Evolutionary conservation across 805 yeast species (phyloP).

Genomic region (Yarrowia sp.): DNA sequence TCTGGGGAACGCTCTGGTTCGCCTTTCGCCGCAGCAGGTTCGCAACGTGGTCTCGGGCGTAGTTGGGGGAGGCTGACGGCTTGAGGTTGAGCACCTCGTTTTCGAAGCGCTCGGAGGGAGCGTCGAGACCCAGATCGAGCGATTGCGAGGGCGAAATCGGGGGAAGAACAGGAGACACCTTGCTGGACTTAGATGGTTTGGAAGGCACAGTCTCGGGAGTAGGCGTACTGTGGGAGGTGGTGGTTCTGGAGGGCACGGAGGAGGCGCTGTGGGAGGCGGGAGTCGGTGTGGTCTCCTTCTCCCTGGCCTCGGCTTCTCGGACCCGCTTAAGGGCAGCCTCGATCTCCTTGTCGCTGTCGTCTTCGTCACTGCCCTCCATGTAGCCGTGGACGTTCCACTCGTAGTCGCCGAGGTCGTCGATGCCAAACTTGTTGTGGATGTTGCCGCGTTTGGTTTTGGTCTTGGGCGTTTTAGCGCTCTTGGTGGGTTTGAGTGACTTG

Average conservation of each 20-base stretch:
- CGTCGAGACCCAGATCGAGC: background rate
- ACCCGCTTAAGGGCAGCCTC: background rate
- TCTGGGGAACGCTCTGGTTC: background rate
- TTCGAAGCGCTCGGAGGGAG: conserved; percentile 10
- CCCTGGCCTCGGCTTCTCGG: background rate
- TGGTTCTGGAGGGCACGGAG: background rate
- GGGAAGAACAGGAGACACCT: background rate
- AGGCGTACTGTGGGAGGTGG: background rate
- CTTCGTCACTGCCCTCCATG: conserved; percentile 22
- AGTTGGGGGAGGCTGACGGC: background rate
- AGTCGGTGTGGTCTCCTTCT: background rate
- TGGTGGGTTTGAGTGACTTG: background rate
- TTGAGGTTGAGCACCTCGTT: background rate
- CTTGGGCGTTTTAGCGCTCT: background rate
- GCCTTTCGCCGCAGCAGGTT: conserved; percentile 2
- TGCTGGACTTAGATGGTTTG: background rate
- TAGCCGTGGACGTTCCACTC: conserved; percentile 6
- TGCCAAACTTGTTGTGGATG: background rate
- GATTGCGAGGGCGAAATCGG: conserved; percentile 1
- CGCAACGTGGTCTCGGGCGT: conserved; percentile 11
- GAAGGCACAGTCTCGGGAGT: background rate
- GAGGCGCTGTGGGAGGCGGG: background rate
- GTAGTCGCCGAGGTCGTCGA: background rate
- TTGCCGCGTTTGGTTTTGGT: background rate
- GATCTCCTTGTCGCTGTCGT: background rate